Base-by-base conservation (phyloP, 441 rosid genomes). In the Euphorbia schlechtendalii region DNA sequence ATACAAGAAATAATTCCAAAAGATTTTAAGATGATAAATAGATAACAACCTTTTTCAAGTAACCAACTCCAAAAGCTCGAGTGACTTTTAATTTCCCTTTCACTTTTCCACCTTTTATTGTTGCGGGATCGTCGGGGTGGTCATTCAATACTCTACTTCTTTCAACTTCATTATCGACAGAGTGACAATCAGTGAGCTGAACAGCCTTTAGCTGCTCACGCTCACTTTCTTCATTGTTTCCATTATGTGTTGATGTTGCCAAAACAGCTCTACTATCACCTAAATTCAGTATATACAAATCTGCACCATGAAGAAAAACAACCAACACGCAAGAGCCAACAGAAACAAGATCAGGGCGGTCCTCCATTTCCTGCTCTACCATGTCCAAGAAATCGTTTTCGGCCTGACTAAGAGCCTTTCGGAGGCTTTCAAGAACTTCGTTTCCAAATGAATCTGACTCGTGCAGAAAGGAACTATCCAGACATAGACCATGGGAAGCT, bases 311-410 rank as follows among this genome's bases (percentile, higher is more conserved):
- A 56, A 90, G 92, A 56, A 94, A 86, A 72, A 81, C 83, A 67
- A 90, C 86, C 76, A 94, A 64, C 63, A 90, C 96, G 63, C 99
- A 94, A 46, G 93, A 88, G 41, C 99, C 99, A 14, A 94, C 84
- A 0, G 97, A 94, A 55, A 90, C 99, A 57, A 94, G 70, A 68
- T 94, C 99, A 61, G 96, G 97, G 28, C 97, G 91, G 10, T 88
- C 93, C 56, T 88, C 96, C 97, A 88, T 90, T 79, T 90, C 97
- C 80, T 84, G 96, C 80, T 94, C 99, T 57, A 94, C 96, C 99
- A 89, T 90, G 78, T 68, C 70, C 36, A 94, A 66, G 80, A 83
- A 94, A 73, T 90, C 99, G 66, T 70, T 86, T 63, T 94, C 99
- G 5, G 93, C 94, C 74, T 87, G 93, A 66, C 63, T 67, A 30